Conservation (phyloP, 1,284 basidiomycete species). For the Sporisorium iseilematis-ciliati region DNA sequence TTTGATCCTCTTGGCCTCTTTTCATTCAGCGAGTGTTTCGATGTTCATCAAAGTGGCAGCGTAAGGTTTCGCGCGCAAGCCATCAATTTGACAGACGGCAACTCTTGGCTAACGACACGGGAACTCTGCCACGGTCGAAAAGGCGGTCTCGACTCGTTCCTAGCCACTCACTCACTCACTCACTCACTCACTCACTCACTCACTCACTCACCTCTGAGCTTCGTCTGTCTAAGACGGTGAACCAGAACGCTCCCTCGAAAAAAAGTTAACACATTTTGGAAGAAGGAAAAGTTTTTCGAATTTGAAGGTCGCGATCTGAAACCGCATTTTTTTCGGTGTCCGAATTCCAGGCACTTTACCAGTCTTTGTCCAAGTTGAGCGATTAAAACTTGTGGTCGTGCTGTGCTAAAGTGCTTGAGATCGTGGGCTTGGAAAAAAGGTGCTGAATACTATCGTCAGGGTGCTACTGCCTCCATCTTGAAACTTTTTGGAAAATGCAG, state of each 20-base stretch:
- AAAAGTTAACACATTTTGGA: too few species aligned
- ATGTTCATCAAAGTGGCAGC: neutral
- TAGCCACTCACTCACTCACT: too few species aligned
- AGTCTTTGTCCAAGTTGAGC: neutral
- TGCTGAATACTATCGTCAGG: conserved; percentile 19
- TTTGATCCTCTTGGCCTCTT: neutral
- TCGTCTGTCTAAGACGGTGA: neutral
- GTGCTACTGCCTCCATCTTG: conserved; percentile 48
- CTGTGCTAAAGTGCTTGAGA: conserved; percentile 17
- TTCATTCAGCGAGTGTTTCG: neutral
- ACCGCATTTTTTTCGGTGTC: conserved; percentile 19
- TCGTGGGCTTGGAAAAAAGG: conserved; percentile 1
- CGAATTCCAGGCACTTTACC: conserved; percentile 1
- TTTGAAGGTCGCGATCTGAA: conserved; percentile 20
- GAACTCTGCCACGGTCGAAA: too few species aligned
- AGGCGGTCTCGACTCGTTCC: conserved; percentile 8
- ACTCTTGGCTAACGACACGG: too few species aligned
- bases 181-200: too few species aligned
- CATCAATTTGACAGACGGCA: too few species aligned
- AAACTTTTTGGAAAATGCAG: conserved; percentile 1
- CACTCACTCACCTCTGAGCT: too few species aligned
- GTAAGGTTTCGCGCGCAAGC: neutral
- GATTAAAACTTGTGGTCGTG: conserved; percentile 1
- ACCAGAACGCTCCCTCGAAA: too few species aligned
- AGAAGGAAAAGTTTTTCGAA: neutral